phyloP scores from a whole-genome alignment of 2,329 filamentous ascomycete genomes.

The Daldinia eschscholtzii region DNA sequence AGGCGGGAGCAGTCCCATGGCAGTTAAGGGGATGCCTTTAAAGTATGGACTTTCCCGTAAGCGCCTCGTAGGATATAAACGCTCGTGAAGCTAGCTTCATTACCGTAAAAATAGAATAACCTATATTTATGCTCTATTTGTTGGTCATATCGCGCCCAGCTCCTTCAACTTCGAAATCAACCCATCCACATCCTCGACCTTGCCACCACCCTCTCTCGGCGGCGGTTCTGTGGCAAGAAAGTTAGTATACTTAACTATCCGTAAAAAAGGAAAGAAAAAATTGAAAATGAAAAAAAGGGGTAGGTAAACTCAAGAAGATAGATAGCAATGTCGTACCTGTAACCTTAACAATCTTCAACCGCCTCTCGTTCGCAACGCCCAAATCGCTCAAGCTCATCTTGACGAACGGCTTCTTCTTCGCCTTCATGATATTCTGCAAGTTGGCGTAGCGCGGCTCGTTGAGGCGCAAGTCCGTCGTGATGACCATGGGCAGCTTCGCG shows the following conservation, averaged over 20 bases:
- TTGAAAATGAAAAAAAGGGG: conserved; percentile 43
- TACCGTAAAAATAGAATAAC: not conserved
- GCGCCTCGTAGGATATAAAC: not conserved
- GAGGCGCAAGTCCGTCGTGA: conserved; percentile 93
- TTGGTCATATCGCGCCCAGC: conserved; percentile 81
- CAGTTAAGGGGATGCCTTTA: not conserved
- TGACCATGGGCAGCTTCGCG: conserved; percentile 88
- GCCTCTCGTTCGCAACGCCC: conserved; percentile 78
- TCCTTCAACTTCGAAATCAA: conserved; percentile 95
- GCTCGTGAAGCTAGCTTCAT: conserved; percentile 6
- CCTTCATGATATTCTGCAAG: conserved; percentile 99
- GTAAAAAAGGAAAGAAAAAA: not conserved
- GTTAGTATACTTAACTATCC: not conserved
- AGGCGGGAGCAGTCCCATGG: no score
- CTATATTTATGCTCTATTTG: conserved; percentile 4
- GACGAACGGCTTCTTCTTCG: conserved; percentile 98
- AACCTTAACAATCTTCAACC: conserved; percentile 92
- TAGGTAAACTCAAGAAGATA: no score
- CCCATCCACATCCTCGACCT: conserved; percentile 98
- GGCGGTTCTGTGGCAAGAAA: conserved; percentile 75
- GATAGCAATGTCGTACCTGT: conserved; percentile 66
- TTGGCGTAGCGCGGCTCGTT: conserved; percentile 97
- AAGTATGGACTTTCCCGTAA: not conserved
- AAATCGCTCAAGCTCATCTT: conserved; percentile 90
- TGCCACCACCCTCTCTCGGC: conserved; percentile 89